These are phyloP conservation scores for Capsicum baccatum DNA, from an alignment of 257 asterid genomes.

Conservation along the genomic window DNA sequence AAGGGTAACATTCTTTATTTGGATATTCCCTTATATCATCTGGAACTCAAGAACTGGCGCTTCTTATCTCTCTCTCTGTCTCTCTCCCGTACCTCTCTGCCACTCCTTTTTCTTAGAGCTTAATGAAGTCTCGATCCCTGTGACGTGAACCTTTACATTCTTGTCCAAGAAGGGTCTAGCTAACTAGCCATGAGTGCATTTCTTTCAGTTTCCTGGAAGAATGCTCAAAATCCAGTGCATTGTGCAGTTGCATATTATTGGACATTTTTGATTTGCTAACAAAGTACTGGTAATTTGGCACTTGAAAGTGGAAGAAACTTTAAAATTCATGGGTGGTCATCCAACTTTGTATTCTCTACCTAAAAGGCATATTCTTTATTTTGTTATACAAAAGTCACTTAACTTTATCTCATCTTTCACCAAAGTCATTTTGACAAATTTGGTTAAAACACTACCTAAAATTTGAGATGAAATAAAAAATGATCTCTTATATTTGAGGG, in stretches of 20 bases:
- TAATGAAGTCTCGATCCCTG: neutral
- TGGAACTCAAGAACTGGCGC: neutral
- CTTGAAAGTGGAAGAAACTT: neutral
- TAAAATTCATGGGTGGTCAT: too few relatives aligned
- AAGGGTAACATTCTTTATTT: neutral
- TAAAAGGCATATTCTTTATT: too few relatives aligned
- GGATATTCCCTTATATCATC: neutral
- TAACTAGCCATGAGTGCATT: neutral
- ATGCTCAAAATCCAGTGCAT: neutral
- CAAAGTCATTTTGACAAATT: too few relatives aligned
- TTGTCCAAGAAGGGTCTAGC: constrained; percentile 3
- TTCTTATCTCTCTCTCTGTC: neutral
- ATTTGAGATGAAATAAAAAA: too few relatives aligned
- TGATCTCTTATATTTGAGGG: too few relatives aligned
- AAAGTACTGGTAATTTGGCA: constrained; percentile 13
- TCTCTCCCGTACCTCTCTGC: neutral
- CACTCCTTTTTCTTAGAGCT: neutral
- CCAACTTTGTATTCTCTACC: too few relatives aligned
- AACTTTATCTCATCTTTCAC: too few relatives aligned
- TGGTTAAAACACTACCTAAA: too few relatives aligned
- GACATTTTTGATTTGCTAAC: neutral
- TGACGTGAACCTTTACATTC: neutral
- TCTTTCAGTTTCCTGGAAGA: neutral
- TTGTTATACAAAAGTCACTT: too few relatives aligned
- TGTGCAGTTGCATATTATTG: neutral